A percentile compares a stretch with the other conserved stretches of the same genome.
These are phyloP conservation scores for Sicyos baderoa DNA, from an alignment of 306 rosid species.

Conservation along the genomic window DNA sequence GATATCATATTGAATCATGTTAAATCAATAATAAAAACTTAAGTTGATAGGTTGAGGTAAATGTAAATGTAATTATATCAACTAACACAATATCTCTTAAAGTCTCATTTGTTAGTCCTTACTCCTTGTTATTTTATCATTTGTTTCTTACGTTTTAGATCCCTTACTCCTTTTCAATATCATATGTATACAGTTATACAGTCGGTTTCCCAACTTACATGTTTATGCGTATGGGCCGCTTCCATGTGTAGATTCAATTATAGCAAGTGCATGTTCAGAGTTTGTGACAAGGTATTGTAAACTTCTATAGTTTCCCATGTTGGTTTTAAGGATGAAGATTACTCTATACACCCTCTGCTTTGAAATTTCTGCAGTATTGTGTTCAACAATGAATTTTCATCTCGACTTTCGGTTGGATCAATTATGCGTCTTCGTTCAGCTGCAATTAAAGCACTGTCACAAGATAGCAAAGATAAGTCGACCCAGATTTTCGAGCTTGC, in stretches of 20 bases:
- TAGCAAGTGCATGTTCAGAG: slow-evolving; percentile 73
- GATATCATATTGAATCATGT: no score
- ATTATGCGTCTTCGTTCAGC: slow-evolving; percentile 77
- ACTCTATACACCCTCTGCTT: slow-evolving; percentile 17
- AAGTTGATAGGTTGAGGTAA: no score
- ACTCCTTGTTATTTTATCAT: neutral
- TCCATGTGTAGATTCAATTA: slow-evolving; percentile 76
- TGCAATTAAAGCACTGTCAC: slow-evolving; percentile 65
- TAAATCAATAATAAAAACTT: no score
- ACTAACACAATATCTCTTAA: neutral
- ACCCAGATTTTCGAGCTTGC: slow-evolving; percentile 59
- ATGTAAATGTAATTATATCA: no score
- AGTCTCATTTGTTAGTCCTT: slow-evolving; percentile 8
- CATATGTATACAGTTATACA: slow-evolving; percentile 40
- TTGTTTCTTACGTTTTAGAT: slow-evolving; percentile 13
- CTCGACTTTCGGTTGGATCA: slow-evolving; percentile 77
- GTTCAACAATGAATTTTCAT: slow-evolving; percentile 67
- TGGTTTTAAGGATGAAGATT: neutral
- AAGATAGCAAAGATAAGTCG: slow-evolving; percentile 52
- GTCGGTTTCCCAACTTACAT: slow-evolving; percentile 59
- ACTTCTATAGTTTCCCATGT: neutral
- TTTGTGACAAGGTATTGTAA: slow-evolving; percentile 65
- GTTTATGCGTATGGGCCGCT: slow-evolving; percentile 89
- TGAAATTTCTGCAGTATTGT: slow-evolving; percentile 51
- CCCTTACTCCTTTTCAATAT: slow-evolving; percentile 17